Percentiles rank a stretch among this genome's conserved stretches.
phyloP scores from a whole-genome alignment of 1,284 basidiomycete species.

The Pseudozyma thailandica region DNA sequence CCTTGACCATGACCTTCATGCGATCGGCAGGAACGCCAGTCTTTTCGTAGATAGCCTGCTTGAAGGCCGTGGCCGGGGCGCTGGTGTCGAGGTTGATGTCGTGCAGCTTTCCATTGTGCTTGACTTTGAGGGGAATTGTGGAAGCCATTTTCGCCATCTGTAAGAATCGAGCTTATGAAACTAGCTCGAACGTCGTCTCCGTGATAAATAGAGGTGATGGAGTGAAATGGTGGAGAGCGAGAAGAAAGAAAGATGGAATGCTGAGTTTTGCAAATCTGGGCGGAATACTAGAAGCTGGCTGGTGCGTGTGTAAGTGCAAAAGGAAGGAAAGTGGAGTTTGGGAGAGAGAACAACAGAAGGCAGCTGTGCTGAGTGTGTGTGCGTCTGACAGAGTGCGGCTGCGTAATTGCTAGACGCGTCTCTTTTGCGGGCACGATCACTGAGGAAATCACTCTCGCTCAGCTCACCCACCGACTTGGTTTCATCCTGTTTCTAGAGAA shows the following conservation, averaged over 20 bases:
- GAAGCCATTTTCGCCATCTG: conserved; percentile 66
- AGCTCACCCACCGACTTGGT: too few relatives aligned
- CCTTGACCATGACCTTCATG: conserved; percentile 98
- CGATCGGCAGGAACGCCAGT: conserved; percentile 88
- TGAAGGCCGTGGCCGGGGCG: conserved; percentile 79
- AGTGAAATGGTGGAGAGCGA: neutral
- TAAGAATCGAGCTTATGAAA: neutral
- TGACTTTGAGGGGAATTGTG: conserved; percentile 77
- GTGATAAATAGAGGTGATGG: neutral
- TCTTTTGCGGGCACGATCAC: neutral
- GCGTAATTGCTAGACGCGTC: conserved; percentile 1
- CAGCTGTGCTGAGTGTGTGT: neutral
- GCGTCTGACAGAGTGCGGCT: neutral
- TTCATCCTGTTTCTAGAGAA: too few relatives aligned
- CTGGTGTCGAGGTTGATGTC: conserved; percentile 74
- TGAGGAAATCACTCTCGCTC: too few relatives aligned
- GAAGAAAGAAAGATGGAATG: neutral
- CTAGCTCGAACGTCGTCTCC: neutral
- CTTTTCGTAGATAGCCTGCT: conserved; percentile 80
- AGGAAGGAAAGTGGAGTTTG: conserved; percentile 16
- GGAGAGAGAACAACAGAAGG: neutral
- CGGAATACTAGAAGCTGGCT: conserved; percentile 3
- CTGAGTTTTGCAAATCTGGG: neutral
- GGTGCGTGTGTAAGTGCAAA: conserved; percentile 3
- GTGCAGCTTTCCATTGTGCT: conserved; percentile 83